A percentile compares a stretch with the other conserved stretches of the same genome.
Evolutionary conservation across 257 asterid species (phyloP).

Genomic region (Dorcoceras hygrometricum): DNA sequence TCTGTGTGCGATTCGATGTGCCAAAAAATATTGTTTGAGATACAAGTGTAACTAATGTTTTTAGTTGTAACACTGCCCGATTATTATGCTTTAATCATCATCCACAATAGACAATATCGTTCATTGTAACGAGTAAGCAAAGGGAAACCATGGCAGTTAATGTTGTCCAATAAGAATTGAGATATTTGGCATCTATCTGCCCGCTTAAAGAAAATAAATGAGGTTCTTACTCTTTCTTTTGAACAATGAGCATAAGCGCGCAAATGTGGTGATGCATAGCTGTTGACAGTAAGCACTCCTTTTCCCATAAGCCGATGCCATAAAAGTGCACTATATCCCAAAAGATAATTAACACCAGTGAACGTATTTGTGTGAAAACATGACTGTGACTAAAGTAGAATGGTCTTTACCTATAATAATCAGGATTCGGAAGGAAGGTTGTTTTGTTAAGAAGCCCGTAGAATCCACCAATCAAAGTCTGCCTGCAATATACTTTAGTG

Average conservation of each 20-base stretch:
- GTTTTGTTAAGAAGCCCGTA: slow-evolving; percentile 73
- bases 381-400: background rate
- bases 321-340: slow-evolving; percentile 62
- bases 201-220: background rate
- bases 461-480: slow-evolving; percentile 85
- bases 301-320: slow-evolving; percentile 96
- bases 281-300: slow-evolving; percentile 60
- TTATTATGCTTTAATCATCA: background rate
- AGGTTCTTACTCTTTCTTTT: slow-evolving; percentile 64
- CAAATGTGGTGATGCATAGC: slow-evolving; percentile 48
- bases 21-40: background rate
- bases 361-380: background rate
- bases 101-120: background rate
- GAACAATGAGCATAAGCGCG: slow-evolving; percentile 89
- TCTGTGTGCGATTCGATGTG: too few species aligned
- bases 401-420: slow-evolving; percentile 74
- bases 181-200: background rate
- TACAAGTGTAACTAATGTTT: background rate
- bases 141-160: background rate
- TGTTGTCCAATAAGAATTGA: background rate
- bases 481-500: slow-evolving; percentile 84
- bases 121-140: too few species aligned
- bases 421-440: slow-evolving; percentile 81
- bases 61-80: background rate
- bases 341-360: slow-evolving; percentile 7